A percentile compares a stretch with the other conserved stretches of the same genome.
Conservation (phyloP, 1,284 basidiomycete genomes). For the Lignosus rhinocerotis region DNA sequence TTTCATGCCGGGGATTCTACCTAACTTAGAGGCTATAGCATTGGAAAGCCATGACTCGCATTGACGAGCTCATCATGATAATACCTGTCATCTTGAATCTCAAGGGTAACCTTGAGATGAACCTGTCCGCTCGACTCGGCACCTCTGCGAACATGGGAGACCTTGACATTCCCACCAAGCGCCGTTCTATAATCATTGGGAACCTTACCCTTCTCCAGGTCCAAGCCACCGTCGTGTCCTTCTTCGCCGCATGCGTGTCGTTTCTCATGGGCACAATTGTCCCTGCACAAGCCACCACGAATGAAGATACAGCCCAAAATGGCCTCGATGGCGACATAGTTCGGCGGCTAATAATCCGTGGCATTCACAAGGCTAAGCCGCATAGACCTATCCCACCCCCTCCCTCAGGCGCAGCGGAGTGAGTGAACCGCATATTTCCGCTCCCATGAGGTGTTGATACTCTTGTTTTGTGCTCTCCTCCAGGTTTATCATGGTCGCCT, state of each 20-base stretch:
- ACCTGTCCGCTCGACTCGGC: conserved; percentile 76
- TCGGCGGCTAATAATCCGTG: conserved; percentile 3
- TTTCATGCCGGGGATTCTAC: background rate
- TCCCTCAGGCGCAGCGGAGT: conserved; percentile 56
- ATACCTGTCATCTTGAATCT: conserved; percentile 94
- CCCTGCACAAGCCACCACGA: conserved; percentile 12
- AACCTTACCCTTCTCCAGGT: conserved; percentile 90
- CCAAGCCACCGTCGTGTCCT: conserved; percentile 89
- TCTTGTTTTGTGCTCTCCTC: background rate
- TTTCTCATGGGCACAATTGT: conserved; percentile 63
- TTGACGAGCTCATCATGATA: conserved; percentile 96
- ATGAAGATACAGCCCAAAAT: background rate
- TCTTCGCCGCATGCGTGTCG: conserved; percentile 80
- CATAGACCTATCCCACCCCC: conserved; percentile 13
- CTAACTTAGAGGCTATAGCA: conserved; percentile 42
- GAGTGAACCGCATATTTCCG: conserved; percentile 27
- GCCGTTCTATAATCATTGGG: conserved; percentile 74
- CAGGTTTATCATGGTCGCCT: conserved; percentile 83
- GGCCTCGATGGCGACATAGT: background rate
- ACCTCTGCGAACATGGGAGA: conserved; percentile 87
- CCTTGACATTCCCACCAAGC: conserved; percentile 71
- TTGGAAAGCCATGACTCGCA: conserved; percentile 87
- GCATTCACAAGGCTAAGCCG: conserved; percentile 19
- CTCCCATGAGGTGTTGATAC: background rate
- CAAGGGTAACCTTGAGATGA: conserved; percentile 97